Evolutionary conservation across 352 stramenopile species (phyloP), one percentile per base, ranked within the genome.

Genomic region (Phytophthora aleatoria): DNA sequence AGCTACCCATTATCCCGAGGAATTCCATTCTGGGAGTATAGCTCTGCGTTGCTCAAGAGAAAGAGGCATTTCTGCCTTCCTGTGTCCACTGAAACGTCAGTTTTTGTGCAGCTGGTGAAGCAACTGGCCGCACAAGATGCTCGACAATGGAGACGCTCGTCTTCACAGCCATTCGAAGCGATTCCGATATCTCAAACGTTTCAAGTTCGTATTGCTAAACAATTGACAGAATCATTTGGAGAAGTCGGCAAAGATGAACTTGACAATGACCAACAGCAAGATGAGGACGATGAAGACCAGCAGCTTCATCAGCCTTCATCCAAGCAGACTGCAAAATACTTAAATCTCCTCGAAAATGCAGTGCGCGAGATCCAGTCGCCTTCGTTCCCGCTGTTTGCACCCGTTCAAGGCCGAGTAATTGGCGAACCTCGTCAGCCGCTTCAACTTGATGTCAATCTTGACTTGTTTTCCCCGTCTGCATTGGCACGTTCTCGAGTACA

Each of bases 321-420:
- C 27, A 77, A 66, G 26, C 71, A 76, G 33, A 65, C 74, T 24
- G 62, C 52, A 4, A 68, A 75, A 38, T 92, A 89, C 50, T 66
- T 89, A n/a, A 60, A 71, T 2, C 39, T 91, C 10, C 72, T 84
- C 26, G 81, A 92, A 56, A 54, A 57, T 5, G 50, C 74, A 5
- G 62, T 78, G 36, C 70, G 55, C 5, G 84, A 91, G 45, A 62
- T 90, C 12, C 85, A 94, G 52, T 94, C 83, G 3, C 75, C 78
- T 30, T 13, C 9, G 1, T 81, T 90, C 27, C 83, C 85, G 3
- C 63, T 94, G 0, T 84, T 94, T 44, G 52, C 72, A 6, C 83
- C 81, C 11, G 41, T 35, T 39, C 24, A 59, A 26, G 35, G 8
- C 41, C 15, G 9, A 15, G 36, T 9, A 3, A 27, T 50, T 42